Evolutionary conservation across 257 asterid species (phyloP), one percentile per base, ranked within the genome.

Genomic region (Lycium ferocissimum): DNA sequence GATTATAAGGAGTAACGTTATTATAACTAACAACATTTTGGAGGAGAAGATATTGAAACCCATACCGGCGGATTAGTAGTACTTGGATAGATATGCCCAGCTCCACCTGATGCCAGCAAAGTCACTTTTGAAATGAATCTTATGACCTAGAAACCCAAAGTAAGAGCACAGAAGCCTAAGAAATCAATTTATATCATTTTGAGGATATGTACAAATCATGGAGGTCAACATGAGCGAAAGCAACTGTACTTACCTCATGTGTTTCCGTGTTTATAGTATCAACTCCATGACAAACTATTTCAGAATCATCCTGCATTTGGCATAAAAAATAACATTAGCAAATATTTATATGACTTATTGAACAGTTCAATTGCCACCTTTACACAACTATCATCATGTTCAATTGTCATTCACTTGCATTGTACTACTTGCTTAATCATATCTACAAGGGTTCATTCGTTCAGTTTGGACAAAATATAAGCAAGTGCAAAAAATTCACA

Each of bases 71-170:
- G 99, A 90, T 97, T 97, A 58, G 99, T 97, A 14, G 99, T 97
- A 83, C 90, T 93, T 43, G 99, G 99, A 85, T 97, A 97, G 82
- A 95, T 93, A 92, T 97, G 99, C 58, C 99, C 99, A 87, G 98
- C 99, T 81, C 99, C 99, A 84, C 99, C 99, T 47, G 99, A 95
- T 83, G 99, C 99, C 80, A 97, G 98, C 85, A 95, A 90, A 73
- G 97, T 92, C 73, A 91, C 98, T 92, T 93, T 97, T 76, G 99
- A 94, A 84, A 97, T 90, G 88, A 97, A 95, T 85, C 99, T 91
- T 49, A 94, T 97, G 88, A 97, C 97, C 99, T 97, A 90, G 58
- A 87, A 79, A 80, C 63, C 65, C 79, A 88, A 76, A 63, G 61
- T 51, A 78, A 82, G 54, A 53, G 54, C 7, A 9, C 80, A 49